A percentile compares a stretch with the other conserved stretches of the same genome.
Evolutionary conservation across 2,329 filamentous ascomycete species (phyloP).

Genomic region (Xylariaceae sp.): DNA sequence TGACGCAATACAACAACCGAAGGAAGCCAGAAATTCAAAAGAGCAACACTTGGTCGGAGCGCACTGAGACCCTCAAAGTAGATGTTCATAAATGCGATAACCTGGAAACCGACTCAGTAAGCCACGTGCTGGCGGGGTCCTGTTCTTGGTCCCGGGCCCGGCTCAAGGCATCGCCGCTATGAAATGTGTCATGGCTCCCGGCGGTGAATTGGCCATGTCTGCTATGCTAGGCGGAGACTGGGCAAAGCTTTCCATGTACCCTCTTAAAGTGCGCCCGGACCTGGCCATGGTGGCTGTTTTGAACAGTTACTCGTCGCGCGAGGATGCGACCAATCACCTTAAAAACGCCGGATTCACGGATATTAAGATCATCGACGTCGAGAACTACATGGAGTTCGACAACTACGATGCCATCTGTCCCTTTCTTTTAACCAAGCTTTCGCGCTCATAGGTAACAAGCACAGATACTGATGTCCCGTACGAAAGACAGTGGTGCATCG

Average conservation of each 20-base stretch:
- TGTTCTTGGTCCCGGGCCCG: constrained; percentile 15
- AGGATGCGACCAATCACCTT: constrained; percentile 6
- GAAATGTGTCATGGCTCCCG: constrained; percentile 6
- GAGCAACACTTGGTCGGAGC: constrained; percentile 7
- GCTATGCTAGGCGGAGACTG: constrained; percentile 11
- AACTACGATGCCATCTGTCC: constrained; percentile 12
- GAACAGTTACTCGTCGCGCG: constrained; percentile 6
- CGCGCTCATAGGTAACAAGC: too few relatives aligned
- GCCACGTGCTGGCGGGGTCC: constrained; percentile 12
- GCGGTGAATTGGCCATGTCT: constrained; percentile 14
- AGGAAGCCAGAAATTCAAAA: constrained; percentile 3
- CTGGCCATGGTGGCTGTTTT: constrained; percentile 2
- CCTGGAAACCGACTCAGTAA: constrained; percentile 11
- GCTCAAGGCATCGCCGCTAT: constrained; percentile 10
- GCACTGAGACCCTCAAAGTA: constrained; percentile 3
- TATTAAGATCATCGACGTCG: constrained; percentile 8
- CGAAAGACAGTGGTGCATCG: too few relatives aligned
- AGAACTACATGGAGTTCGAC: constrained; percentile 8
- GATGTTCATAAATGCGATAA: constrained; percentile 12
- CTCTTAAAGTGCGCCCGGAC: constrained; percentile 11
- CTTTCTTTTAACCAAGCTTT: constrained; percentile 13
- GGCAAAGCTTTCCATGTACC: constrained; percentile 13
- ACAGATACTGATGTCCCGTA: too few relatives aligned
- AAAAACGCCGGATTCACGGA: constrained; percentile 6
- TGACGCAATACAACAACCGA: constrained; percentile 6